Percentiles rank a stretch among this genome's conserved stretches.
Evolutionary conservation across 805 yeast species (phyloP).

Genomic region (Metschnikowia dekortorum): DNA sequence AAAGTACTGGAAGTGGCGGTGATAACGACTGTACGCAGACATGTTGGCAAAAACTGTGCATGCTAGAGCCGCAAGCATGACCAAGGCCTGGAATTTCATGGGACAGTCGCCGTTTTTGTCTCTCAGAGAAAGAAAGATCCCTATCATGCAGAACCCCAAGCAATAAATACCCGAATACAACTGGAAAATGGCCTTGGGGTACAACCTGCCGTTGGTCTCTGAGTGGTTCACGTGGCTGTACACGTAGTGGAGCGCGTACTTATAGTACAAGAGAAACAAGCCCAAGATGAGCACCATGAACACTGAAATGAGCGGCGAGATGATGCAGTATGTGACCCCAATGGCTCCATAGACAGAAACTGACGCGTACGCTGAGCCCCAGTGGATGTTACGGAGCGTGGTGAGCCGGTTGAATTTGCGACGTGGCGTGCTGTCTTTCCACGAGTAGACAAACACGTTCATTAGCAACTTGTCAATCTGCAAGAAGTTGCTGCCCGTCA

Average conservation of each 20-base stretch:
- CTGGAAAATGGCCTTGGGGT: conserved; percentile 72
- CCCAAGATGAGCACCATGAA: conserved; percentile 54
- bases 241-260: conserved; percentile 60
- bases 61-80: conserved; percentile 49
- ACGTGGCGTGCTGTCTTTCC: conserved; percentile 59
- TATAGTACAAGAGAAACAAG: conserved; percentile 59
- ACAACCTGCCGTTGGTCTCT: conserved; percentile 66
- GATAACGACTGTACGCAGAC: conserved; percentile 42
- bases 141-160: conserved; percentile 72
- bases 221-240: conserved; percentile 48
- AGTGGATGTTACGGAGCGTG: conserved; percentile 45
- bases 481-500: conserved; percentile 67
- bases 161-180: conserved; percentile 79
- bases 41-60: conserved; percentile 57
- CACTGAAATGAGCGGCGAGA: conserved; percentile 72
- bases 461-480: conserved; percentile 51
- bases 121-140: conserved; percentile 62
- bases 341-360: conserved; percentile 75
- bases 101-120: conserved; percentile 42
- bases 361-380: conserved; percentile 79
- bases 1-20: conserved; percentile 24
- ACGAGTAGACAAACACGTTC: conserved; percentile 29
- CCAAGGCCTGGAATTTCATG: conserved; percentile 45
- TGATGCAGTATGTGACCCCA: conserved; percentile 70
- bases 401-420: conserved; percentile 44